Conservation (phyloP, 345 rosid species). For the Isatis tinctoria region DNA sequence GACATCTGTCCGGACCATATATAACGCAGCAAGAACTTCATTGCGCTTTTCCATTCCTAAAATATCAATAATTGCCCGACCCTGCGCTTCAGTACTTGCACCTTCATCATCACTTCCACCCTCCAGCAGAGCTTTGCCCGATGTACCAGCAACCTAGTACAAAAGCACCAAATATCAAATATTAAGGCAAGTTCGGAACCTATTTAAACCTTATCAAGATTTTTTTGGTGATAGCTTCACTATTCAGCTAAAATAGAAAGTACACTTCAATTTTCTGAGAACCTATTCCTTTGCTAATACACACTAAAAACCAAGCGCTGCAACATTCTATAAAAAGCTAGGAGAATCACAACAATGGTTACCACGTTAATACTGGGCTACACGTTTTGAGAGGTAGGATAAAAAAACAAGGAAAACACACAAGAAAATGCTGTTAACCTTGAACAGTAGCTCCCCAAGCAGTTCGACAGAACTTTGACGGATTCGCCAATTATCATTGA, state of each 20-base stretch:
- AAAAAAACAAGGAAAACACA: slow-evolving; percentile 5
- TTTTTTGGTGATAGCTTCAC: background rate
- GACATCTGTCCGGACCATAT: slow-evolving; percentile 98
- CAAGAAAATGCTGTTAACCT: slow-evolving; percentile 41
- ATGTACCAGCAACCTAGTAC: slow-evolving; percentile 94
- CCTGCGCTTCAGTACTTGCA: slow-evolving; percentile 98
- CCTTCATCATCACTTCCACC: slow-evolving; percentile 99
- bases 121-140: slow-evolving; percentile 96
- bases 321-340: slow-evolving; percentile 7
- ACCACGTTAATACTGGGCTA: background rate
- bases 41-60: slow-evolving; percentile 95
- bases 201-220: background rate
- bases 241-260: no score
- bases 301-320: background rate
- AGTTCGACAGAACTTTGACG: slow-evolving; percentile 98
- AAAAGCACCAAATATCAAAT: slow-evolving; percentile 6
- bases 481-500: slow-evolving; percentile 96
- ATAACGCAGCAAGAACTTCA: slow-evolving; percentile 92
- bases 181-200: background rate
- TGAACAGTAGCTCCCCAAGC: slow-evolving; percentile 92
- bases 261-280: no score
- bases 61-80: slow-evolving; percentile 97
- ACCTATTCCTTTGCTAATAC: no score
- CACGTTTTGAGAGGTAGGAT: background rate
- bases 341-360: background rate